Evolutionary conservation across 495 filamentous ascomycete genomes (phyloP).

Genomic region (Neurospora sp.): DNA sequence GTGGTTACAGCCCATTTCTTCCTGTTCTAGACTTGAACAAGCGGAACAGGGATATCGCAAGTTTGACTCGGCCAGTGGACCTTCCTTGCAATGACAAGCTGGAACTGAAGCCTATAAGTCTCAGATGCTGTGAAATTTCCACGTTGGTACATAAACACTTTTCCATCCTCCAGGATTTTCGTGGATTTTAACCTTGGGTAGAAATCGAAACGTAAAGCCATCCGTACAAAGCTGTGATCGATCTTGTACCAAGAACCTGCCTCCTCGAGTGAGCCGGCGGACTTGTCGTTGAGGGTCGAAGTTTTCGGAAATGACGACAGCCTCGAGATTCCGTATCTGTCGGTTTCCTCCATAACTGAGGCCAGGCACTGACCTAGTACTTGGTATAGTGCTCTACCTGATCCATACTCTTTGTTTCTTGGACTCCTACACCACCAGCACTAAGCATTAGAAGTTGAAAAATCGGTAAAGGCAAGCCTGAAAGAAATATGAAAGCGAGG

Average conservation of each 20-base stretch:
- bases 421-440: neutral
- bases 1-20: neutral
- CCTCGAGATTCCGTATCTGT: neutral
- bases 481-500: neutral
- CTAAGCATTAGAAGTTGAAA: neutral
- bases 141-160: neutral
- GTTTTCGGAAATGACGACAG: neutral
- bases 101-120: neutral
- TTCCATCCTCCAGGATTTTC: neutral
- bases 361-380: neutral
- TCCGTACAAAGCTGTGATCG: neutral
- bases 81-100: neutral
- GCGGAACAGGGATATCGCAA: neutral
- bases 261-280: neutral
- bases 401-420: neutral
- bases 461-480: neutral
- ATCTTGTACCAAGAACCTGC: neutral
- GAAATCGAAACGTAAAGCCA: neutral
- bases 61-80: neutral
- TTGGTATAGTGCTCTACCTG: neutral
- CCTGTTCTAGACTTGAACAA: neutral
- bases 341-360: neutral
- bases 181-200: neutral
- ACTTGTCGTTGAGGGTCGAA: neutral
- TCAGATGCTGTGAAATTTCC: neutral